Percentiles rank a stretch among this genome's conserved stretches.
Conservation (phyloP, 140 eudicot genomes). For the Senecio squalidus region DNA sequence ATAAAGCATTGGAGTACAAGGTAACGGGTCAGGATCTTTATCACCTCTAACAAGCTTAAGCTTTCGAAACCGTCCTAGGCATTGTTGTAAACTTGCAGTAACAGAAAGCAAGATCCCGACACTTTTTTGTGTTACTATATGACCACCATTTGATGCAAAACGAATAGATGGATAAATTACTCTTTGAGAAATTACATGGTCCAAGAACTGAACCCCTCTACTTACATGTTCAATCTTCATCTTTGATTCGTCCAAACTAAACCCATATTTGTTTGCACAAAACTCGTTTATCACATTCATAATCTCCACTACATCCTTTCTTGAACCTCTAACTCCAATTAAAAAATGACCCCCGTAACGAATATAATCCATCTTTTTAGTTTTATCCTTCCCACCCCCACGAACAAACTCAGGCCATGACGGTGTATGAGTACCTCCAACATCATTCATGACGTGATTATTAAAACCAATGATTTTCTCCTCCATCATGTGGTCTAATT, state of each 20-base stretch:
- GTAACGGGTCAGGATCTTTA: slow-evolving; percentile 91
- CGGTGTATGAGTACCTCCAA: slow-evolving; percentile 43
- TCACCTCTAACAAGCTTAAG: slow-evolving; percentile 76
- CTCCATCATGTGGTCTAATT: slow-evolving; percentile 81
- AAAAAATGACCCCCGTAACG: slow-evolving; percentile 88
- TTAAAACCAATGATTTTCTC: slow-evolving; percentile 43
- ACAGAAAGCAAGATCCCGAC: slow-evolving; percentile 88
- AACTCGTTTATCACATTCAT: slow-evolving; percentile 53
- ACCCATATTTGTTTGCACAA: slow-evolving; percentile 45
- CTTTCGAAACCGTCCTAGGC: slow-evolving; percentile 73
- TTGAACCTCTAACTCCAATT: slow-evolving; percentile 81
- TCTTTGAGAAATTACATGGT: slow-evolving; percentile 80
- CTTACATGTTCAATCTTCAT: slow-evolving; percentile 77
- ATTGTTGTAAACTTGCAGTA: slow-evolving; percentile 84
- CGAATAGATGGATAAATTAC: slow-evolving; percentile 81
- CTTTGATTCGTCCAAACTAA: slow-evolving; percentile 54
- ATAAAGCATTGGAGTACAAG: slow-evolving; percentile 91
- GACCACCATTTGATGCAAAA: slow-evolving; percentile 84
- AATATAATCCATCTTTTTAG: slow-evolving; percentile 77
- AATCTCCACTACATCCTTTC: slow-evolving; percentile 67
- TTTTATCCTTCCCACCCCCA: slow-evolving; percentile 66
- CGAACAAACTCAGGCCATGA: slow-evolving; percentile 99
- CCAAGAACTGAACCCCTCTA: slow-evolving; percentile 78
- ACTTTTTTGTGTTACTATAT: slow-evolving; percentile 66
- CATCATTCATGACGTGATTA: slow-evolving; percentile 40